Evolutionary conservation across 1,139 yeast genomes (phyloP), one percentile per base, ranked within the genome.

Genomic region (Debaryomyces robertsiae): DNA sequence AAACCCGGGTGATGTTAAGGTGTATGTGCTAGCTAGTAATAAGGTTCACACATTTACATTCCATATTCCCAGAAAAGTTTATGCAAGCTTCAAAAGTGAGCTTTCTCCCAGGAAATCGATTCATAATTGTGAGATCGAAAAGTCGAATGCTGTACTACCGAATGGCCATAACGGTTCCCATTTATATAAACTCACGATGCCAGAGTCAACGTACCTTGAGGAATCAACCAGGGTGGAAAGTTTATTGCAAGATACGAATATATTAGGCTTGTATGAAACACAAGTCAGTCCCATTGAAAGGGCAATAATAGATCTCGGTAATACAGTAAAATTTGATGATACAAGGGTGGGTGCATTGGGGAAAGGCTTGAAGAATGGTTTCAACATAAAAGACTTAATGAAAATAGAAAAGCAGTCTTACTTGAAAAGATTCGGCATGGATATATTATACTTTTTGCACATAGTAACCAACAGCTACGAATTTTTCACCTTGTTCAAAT

Each of bases 341-440:
- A 74, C 86, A 0, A 70, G 74, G 41, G 80, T 89, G 13, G 96
- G 97, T 13, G 79, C 93, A 1, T 69, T 93, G n/a, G 95, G 97
- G 7, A 80, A 77, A 53, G 96, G 97, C 18, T 67, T 94, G 46
- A 90, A 88, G 50, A 75, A 78, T 45, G 98, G 98, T 0, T 94
- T 94, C 61, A 80, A 84, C 15, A 58, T 78, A 44, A 77, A 77
- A 41, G 83, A 85, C 58, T 63, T 86, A 38, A 61, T 67, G 14
- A 63, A 68, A 50, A 64, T 75, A 4, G 76, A 74, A 14, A 62
- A 75, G 16, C 71, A 67, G 2, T 66, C 70, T 37, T 88, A 85
- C 52, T 65, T 83, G 55, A 67, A 68, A 40, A 63, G 75, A 29
- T 77, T 82, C 42, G 63, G 70, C 4, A 69, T 87, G 71, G 84